Evolutionary conservation across 1,284 basidiomycete species (phyloP).

Genomic region (Amylostereum chailletii): DNA sequence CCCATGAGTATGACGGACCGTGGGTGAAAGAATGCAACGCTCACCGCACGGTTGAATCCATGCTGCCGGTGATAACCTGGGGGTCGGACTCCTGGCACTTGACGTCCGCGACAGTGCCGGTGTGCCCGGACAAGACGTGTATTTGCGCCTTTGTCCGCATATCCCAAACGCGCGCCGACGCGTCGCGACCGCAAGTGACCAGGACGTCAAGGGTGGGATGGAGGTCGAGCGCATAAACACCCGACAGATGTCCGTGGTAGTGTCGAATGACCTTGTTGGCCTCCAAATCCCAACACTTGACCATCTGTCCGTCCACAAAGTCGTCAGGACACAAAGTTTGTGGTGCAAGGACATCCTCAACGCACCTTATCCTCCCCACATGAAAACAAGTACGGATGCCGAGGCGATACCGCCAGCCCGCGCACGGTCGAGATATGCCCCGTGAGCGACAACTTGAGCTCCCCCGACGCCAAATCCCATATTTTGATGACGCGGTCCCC

Average conservation of each 20-base stretch:
- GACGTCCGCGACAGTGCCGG: conserved; percentile 89
- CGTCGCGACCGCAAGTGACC: conserved; percentile 92
- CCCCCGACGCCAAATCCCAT: conserved; percentile 97
- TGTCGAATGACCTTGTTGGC: conserved; percentile 98
- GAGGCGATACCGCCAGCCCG: conserved; percentile 83
- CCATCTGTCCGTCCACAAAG: conserved; percentile 55
- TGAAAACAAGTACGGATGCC: conserved; percentile 97
- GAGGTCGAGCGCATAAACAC: conserved; percentile 84
- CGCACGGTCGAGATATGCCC: conserved; percentile 97
- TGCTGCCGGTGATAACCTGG: conserved; percentile 95
- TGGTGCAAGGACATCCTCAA: neutral
- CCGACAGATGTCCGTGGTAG: conserved; percentile 96
- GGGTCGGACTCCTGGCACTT: conserved; percentile 95
- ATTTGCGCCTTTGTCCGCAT: conserved; percentile 98
- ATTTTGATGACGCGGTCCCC: conserved; percentile 99
- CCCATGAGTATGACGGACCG: neutral
- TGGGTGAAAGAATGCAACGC: conserved; percentile 14
- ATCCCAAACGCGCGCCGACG: conserved; percentile 96
- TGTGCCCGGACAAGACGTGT: conserved; percentile 89
- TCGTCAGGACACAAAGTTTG: neutral
- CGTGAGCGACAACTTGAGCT: conserved; percentile 91
- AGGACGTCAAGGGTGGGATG: conserved; percentile 96
- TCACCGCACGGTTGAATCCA: conserved; percentile 93
- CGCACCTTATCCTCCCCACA: conserved; percentile 94
- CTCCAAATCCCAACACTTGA: conserved; percentile 99